Evolutionary conservation across 2,329 filamentous ascomycete species (phyloP).

Genomic region (Trichoderma polysporum): DNA sequence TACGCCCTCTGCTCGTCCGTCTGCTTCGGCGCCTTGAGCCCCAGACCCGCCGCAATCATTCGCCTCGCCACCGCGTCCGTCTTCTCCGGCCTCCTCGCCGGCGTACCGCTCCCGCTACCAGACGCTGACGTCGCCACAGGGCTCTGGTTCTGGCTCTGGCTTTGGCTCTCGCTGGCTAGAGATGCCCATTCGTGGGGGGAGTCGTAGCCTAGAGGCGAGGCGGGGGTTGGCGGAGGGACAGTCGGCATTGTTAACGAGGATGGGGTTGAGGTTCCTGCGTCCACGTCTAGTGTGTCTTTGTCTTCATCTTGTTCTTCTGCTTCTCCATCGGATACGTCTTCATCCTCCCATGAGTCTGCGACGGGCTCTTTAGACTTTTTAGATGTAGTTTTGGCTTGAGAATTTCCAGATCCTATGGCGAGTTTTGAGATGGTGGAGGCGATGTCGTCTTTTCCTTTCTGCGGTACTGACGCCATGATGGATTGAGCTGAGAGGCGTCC

Average conservation of each 20-base stretch:
- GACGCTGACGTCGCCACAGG: neutral
- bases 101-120: slow-evolving; percentile 25
- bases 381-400: slow-evolving; percentile 20
- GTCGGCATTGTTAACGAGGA: neutral
- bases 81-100: slow-evolving; percentile 69
- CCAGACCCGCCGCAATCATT: slow-evolving; percentile 86
- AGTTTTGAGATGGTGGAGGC: slow-evolving; percentile 35
- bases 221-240: slow-evolving; percentile 1
- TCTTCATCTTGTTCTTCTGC: slow-evolving; percentile 19
- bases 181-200: slow-evolving; percentile 25
- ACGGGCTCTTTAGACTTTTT: slow-evolving; percentile 35
- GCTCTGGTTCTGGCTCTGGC: neutral
- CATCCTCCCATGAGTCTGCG: slow-evolving; percentile 56
- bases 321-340: slow-evolving; percentile 47
- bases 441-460: slow-evolving; percentile 22
- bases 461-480: neutral
- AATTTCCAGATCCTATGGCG: slow-evolving; percentile 30
- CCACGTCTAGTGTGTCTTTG: slow-evolving; percentile 27
- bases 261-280: neutral
- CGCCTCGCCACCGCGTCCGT: slow-evolving; percentile 87
- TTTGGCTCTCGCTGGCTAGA: neutral
- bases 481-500: neutral
- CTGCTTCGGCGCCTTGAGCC: slow-evolving; percentile 73
- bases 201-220: slow-evolving; percentile 12
- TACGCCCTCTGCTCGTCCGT: slow-evolving; percentile 90